Evolutionary conservation across 2,329 filamentous ascomycete species (phyloP).

Genomic region (Pseudopithomyces maydicus): DNA sequence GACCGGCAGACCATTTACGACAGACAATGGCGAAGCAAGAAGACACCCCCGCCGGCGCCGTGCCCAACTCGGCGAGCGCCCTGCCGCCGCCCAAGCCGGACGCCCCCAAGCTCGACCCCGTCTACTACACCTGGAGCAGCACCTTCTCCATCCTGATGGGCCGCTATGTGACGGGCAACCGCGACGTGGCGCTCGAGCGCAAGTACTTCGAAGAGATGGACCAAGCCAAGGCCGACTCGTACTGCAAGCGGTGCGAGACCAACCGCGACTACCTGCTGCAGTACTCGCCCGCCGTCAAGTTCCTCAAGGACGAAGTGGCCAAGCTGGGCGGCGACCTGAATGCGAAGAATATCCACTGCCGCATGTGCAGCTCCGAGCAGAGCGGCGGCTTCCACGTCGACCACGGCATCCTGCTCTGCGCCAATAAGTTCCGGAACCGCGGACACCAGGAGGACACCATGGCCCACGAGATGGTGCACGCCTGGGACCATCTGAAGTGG

Average conservation of each 20-base stretch:
- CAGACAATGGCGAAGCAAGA: slow-evolving; percentile 39
- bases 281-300: slow-evolving; percentile 84
- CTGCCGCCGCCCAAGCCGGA: slow-evolving; percentile 20
- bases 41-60: slow-evolving; percentile 34
- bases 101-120: slow-evolving; percentile 33
- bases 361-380: slow-evolving; percentile 74
- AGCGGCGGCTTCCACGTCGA: slow-evolving; percentile 84
- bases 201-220: slow-evolving; percentile 81
- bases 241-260: slow-evolving; percentile 81
- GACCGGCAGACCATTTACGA: background rate
- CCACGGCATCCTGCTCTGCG: slow-evolving; percentile 89
- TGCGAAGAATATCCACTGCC: slow-evolving; percentile 77
- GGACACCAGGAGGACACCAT: slow-evolving; percentile 91
- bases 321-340: slow-evolving; percentile 79
- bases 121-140: slow-evolving; percentile 72
- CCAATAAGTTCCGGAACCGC: slow-evolving; percentile 82
- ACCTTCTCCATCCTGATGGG: slow-evolving; percentile 84
- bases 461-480: slow-evolving; percentile 97
- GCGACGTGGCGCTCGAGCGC: slow-evolving; percentile 32
- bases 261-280: slow-evolving; percentile 82
- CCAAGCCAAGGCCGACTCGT: slow-evolving; percentile 73
- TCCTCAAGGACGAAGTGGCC: slow-evolving; percentile 80
- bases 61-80: slow-evolving; percentile 10
- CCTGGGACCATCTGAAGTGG: slow-evolving; percentile 90
- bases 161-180: slow-evolving; percentile 45